Evolutionary conservation across 2,329 filamentous ascomycete genomes (phyloP), one percentile per base, ranked within the genome.

Genomic region (Ploettnerulaceae sp.): DNA sequence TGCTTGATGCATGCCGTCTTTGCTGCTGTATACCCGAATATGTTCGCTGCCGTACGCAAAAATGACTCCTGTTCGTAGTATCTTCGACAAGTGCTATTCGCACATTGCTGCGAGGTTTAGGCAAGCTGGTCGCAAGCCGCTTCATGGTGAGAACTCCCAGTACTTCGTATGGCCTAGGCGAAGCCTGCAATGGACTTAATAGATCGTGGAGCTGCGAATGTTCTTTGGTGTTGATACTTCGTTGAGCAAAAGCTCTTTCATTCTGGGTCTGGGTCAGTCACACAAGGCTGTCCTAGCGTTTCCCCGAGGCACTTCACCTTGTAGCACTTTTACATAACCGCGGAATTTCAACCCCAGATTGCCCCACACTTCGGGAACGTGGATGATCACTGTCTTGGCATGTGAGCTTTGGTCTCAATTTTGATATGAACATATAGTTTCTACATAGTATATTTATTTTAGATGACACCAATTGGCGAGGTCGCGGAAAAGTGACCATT

Each of bases 1-100:
- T 57, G 8, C 35, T 55, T 0, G 57, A 61, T 17, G 49, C 50
- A 59, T 61, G 33, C n/a, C 59, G 58, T 51, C 25, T 35, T n/a
- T 56, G 45, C 20, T 32, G 32, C 18, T 24, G 22, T 21, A 14
- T 20, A 11, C 15, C 2, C 11, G 34, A 18, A 36, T 7, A 22
- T 36, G 11, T 15, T 11, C 3, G 7, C 25, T 20, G 32, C 8
- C 5, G 17, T 29, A 7, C 14, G 35, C 15, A 35, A 25, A 21
- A 15, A 28, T 20, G 15, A 9, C 22, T 25, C 15, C 17, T 28
- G 9, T 18, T 18, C 20, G 31, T 11, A n/a, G 33, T 14, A 12
- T 46, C 48, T 15, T 43, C 32, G n/a, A 40, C 26, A 37, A 44
- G 41, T 34, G 49, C 12, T 40, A 41, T 43, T 45, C 46, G 35